Evolutionary conservation across 2,329 filamentous ascomycete species (phyloP).

Genomic region (Xylariaceae sp.): DNA sequence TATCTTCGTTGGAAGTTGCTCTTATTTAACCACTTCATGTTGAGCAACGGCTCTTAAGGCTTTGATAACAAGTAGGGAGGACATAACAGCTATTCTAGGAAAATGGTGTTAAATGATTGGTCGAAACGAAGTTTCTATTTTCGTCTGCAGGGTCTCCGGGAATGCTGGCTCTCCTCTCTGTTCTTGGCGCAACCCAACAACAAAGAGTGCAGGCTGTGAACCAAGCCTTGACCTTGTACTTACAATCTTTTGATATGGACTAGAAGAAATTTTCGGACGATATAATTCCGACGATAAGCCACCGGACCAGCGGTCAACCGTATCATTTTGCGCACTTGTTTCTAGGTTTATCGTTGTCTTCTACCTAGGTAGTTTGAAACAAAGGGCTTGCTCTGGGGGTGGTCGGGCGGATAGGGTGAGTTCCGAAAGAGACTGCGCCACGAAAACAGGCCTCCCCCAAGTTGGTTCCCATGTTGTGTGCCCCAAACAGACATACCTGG

Average conservation of each 20-base stretch:
- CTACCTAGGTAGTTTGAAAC: conserved; percentile 2
- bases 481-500: no score
- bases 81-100: conserved; percentile 1
- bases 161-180: background rate
- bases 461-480: no score
- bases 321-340: conserved; percentile 2
- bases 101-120: conserved; percentile 10
- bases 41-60: background rate
- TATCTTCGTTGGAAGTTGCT: conserved; percentile 7
- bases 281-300: conserved; percentile 18
- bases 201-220: conserved; percentile 1
- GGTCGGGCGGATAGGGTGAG: conserved; percentile 16
- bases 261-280: conserved; percentile 9
- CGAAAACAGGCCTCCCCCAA: background rate
- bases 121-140: conserved; percentile 17
- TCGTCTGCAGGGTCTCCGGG: conserved; percentile 15
- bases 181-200: background rate
- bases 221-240: no score
- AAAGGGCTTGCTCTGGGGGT: background rate
- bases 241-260: background rate
- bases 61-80: background rate
- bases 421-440: conserved; percentile 24
- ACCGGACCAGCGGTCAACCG: background rate
- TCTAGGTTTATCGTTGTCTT: background rate
- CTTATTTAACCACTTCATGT: conserved; percentile 18